Base-by-base conservation (phyloP, 768 basidiomycete species). In the Hortiboletus campestris region DNA sequence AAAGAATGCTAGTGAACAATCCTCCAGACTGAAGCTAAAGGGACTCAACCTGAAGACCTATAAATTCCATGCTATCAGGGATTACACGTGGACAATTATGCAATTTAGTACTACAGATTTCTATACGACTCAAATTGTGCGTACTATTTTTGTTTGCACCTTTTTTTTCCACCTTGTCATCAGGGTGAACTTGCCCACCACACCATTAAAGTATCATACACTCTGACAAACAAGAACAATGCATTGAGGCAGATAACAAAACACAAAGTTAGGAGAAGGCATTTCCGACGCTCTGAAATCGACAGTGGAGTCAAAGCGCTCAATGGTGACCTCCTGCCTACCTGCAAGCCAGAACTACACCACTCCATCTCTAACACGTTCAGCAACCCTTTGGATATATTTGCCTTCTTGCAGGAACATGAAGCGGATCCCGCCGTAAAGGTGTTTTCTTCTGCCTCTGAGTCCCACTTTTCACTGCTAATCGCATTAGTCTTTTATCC, bases 121-220 rank as follows among this genome's bases (percentile, higher is more conserved):
- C 9, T 60, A 56, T 7, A 56, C 48, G 0, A 60, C 48, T 5
- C 53, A 61, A 5, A 54, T 40, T 1, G 49, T 61, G 13, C 4
- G 35, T 47, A 9, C 16, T 22, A 6, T 43, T 28, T 25, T 12
- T n/a, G 9, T 8, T 0, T 17, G 2, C 12, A 32, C 22, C 2
- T 1, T 8, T 14, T 7, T n/a, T 44, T 13, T 7, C n/a, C 3
- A 43, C 14, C 9, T 43, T 5, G 31, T 32, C 12, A 6, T 9
- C n/a, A 78, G 77, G 70, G 74, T 14, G 76, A 78, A 62, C 66
- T 71, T 0, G 67, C 74, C 29, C 77, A 80, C 49, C 51, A 63
- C 0, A 44, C 29, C 0, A 58, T 76, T 20, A 80, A 82, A 56
- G 57, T 54, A 0, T 57, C 73, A 14, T 80, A 79, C 46, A 51